These are phyloP conservation scores for Ligustrum vulgare DNA, from an alignment of 257 asterid species.

Conservation along the genomic window DNA sequence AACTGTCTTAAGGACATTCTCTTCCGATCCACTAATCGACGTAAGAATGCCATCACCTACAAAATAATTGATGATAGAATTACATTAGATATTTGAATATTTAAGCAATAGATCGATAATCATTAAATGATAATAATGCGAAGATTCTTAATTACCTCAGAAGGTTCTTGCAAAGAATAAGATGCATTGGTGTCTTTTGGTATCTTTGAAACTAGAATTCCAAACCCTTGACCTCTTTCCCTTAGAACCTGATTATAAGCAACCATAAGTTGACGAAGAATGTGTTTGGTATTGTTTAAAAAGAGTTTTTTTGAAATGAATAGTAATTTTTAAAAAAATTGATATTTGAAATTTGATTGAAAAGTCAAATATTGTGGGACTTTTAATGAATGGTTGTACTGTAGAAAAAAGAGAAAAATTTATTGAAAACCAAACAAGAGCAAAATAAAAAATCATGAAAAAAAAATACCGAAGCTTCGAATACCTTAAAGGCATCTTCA, in stretches of 20 bases:
- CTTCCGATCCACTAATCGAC: conserved; percentile 74
- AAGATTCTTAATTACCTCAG: conserved; percentile 52
- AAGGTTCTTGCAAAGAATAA: conserved; percentile 85
- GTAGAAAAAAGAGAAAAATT: too few species aligned
- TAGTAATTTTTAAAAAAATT: too few species aligned
- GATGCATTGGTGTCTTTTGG: conserved; percentile 85
- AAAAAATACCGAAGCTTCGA: too few species aligned
- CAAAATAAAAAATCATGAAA: neutral
- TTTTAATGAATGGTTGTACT: too few species aligned
- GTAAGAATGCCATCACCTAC: conserved; percentile 76
- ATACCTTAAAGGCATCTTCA: conserved; percentile 93
- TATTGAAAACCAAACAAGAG: too few species aligned
- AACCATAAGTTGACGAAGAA: neutral
- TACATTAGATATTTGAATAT: neutral
- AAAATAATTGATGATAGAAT: neutral
- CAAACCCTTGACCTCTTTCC: conserved; percentile 83
- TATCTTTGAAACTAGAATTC: conserved; percentile 80
- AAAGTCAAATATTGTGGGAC: too few species aligned
- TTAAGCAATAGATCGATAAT: neutral
- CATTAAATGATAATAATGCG: neutral
- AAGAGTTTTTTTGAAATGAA: too few species aligned
- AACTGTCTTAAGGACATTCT: conserved; percentile 39
- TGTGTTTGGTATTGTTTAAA: too few species aligned
- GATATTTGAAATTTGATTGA: too few species aligned
- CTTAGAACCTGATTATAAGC: conserved; percentile 51